Conservation (phyloP, 331 rosid species). For the Phaseolus coccineus region DNA sequence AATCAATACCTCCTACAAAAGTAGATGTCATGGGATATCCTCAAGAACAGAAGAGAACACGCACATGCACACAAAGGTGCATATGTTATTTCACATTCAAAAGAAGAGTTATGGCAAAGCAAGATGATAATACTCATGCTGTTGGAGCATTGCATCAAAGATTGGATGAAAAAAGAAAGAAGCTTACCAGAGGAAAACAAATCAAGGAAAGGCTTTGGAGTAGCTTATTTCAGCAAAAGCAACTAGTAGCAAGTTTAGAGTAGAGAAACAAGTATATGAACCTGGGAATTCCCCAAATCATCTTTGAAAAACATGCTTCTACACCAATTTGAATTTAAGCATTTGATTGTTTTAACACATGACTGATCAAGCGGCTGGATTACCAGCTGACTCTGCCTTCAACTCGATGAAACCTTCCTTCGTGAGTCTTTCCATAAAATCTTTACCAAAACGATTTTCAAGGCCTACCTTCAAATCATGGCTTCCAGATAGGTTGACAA, state of each 20-base stretch:
- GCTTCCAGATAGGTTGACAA: constrained; percentile 12
- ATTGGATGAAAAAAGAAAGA: not conserved
- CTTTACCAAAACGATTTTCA: constrained; percentile 1
- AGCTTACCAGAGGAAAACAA: not conserved
- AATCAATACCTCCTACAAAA: constrained; percentile 7
- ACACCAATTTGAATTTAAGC: constrained; percentile 1
- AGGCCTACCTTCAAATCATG: constrained; percentile 25
- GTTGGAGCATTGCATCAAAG: not conserved
- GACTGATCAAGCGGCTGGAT: constrained; percentile 19
- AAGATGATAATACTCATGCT: not conserved
- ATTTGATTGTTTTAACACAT: not conserved
- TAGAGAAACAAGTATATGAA: constrained; percentile 32
- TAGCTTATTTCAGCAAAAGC: constrained; percentile 7
- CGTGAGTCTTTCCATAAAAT: constrained; percentile 3
- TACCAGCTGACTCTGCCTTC: constrained; percentile 24
- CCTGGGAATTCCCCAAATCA: constrained; percentile 9
- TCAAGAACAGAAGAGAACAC: not conserved
- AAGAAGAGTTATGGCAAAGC: not conserved
- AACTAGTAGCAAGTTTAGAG: not conserved
- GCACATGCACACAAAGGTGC: too few species aligned
- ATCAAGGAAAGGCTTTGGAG: not conserved
- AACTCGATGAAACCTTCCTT: constrained; percentile 18
- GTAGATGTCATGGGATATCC: not conserved
- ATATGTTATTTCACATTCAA: not conserved
- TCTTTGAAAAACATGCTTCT: constrained; percentile 18